Percentiles rank a stretch among this genome's conserved stretches.
These are phyloP conservation scores for Cnidoscolus chayamansa DNA, from an alignment of 441 rosid genomes.

Conservation along the genomic window DNA sequence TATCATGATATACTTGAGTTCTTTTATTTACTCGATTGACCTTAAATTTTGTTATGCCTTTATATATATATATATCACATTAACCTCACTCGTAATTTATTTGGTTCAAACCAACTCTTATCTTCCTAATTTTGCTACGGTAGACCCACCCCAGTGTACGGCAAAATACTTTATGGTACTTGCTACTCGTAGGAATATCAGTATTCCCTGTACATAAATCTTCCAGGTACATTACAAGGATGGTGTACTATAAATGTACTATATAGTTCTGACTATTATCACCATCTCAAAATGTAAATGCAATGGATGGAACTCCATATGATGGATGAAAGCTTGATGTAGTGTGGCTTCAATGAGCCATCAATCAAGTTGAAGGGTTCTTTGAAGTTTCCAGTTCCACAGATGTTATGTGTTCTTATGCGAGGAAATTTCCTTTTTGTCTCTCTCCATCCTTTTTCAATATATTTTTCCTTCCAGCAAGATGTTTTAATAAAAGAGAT, in stretches of 20 bases:
- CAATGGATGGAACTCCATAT: background rate
- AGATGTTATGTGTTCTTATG: slow-evolving; percentile 10
- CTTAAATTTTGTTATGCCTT: too few relatives aligned
- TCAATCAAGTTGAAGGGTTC: slow-evolving; percentile 18
- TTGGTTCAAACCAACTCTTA: too few relatives aligned
- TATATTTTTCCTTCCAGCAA: slow-evolving; percentile 26
- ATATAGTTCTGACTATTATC: background rate
- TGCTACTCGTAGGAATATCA: background rate
- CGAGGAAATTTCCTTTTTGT: slow-evolving; percentile 47
- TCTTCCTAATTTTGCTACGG: too few relatives aligned
- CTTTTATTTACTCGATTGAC: too few relatives aligned
- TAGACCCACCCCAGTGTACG: too few relatives aligned
- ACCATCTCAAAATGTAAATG: background rate
- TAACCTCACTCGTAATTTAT: too few relatives aligned
- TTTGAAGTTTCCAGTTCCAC: slow-evolving; percentile 39
- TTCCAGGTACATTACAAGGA: background rate
- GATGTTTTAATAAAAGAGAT: slow-evolving; percentile 20
- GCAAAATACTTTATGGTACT: background rate
- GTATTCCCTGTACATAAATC: background rate
- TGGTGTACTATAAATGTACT: too few relatives aligned
- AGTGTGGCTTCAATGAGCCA: slow-evolving; percentile 1
- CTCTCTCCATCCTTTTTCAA: slow-evolving; percentile 22
- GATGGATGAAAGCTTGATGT: background rate
- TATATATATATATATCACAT: too few relatives aligned
- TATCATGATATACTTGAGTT: too few relatives aligned